phyloP scores from a whole-genome alignment of 495 filamentous ascomycete genomes.

The Penicillium egyptiacum region DNA sequence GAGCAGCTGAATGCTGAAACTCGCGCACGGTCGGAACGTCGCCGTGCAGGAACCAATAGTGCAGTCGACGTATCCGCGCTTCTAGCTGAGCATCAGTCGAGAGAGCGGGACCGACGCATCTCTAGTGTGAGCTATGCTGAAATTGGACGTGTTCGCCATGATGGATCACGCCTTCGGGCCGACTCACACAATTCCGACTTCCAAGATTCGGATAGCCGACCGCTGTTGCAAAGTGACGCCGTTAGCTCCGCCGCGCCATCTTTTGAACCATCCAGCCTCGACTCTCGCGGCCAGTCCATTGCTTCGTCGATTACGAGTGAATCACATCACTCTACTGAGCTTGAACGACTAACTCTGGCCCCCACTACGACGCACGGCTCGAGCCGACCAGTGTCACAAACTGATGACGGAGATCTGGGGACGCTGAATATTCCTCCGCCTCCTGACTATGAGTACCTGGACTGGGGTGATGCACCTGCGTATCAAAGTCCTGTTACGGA shows the following conservation, averaged over 20 bases:
- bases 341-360: constrained; percentile 28
- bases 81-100: constrained; percentile 65
- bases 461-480: constrained; percentile 52
- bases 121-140: constrained; percentile 84
- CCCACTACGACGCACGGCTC: constrained; percentile 28
- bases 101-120: constrained; percentile 71
- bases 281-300: constrained; percentile 38
- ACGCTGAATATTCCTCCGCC: constrained; percentile 38
- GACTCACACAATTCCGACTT: constrained; percentile 78
- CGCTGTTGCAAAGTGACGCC: constrained; percentile 70
- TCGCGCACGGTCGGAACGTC: constrained; percentile 22
- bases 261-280: constrained; percentile 20
- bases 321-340: constrained; percentile 28
- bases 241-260: constrained; percentile 35
- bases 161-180: constrained; percentile 82
- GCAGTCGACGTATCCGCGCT: constrained; percentile 28
- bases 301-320: constrained; percentile 37
- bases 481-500: constrained; percentile 40
- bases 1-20: constrained; percentile 54
- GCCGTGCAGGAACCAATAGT: constrained; percentile 31
- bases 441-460: constrained; percentile 47
- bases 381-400: constrained; percentile 19
- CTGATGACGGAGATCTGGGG: constrained; percentile 42
- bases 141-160: constrained; percentile 81
- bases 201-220: constrained; percentile 70